Percentiles rank a stretch among this genome's conserved stretches.
phyloP scores from a whole-genome alignment of 78 protist species.

The Chrysochromulina parva region DNA sequence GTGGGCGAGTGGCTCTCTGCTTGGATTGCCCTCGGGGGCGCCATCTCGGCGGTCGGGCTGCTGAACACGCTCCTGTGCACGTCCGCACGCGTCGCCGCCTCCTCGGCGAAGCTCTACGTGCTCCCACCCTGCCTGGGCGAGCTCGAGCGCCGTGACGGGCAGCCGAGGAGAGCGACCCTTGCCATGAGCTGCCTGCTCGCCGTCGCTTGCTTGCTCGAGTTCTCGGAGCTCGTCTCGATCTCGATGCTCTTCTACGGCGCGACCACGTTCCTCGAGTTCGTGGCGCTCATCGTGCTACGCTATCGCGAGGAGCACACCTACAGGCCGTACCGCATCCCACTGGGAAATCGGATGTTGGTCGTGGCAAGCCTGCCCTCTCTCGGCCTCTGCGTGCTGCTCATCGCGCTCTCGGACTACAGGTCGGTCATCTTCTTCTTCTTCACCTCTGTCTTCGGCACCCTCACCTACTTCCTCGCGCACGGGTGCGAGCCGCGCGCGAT shows the following conservation, averaged over 20 bases:
- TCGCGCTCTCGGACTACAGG: not conserved
- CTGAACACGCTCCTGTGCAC: slow-evolving; percentile 18
- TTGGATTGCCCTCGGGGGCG: not conserved
- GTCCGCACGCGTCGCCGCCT: not conserved
- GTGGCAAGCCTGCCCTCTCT: not conserved
- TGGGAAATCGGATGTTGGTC: not conserved
- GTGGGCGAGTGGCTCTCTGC: not conserved
- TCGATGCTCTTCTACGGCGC: slow-evolving; percentile 11
- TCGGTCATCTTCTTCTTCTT: not conserved
- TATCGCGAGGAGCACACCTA: not conserved
- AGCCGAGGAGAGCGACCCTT: not conserved
- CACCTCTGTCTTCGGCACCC: not conserved
- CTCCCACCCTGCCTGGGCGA: not conserved
- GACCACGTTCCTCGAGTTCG: not conserved
- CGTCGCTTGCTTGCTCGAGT: not conserved
- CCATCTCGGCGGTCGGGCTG: not conserved
- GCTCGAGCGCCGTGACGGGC: not conserved
- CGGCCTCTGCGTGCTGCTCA: not conserved
- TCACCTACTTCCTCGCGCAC: not conserved
- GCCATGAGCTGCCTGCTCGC: not conserved
- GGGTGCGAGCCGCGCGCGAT: not conserved
- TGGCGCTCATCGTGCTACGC: not conserved
- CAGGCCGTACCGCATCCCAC: not conserved
- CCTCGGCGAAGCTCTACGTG: not conserved
- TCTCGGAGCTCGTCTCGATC: slow-evolving; percentile 1